Conservation (phyloP, 129 eudicot genomes). For the Flaveria robusta region DNA sequence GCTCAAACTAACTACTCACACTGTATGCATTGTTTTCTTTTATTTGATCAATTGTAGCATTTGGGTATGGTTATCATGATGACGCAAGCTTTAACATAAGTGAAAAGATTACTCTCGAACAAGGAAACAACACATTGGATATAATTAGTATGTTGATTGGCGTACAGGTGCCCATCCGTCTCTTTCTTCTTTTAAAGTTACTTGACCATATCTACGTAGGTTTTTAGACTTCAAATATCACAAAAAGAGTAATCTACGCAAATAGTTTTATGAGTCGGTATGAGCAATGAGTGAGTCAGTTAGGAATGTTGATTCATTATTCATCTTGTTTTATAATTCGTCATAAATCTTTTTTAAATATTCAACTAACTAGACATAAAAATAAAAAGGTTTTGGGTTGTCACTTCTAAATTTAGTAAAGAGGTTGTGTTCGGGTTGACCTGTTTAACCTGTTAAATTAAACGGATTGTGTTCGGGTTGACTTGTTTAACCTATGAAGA, state of each 20-base stretch:
- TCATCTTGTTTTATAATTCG: background rate
- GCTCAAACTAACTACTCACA: background rate
- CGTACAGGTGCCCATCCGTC: slow-evolving; percentile 56
- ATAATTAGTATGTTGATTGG: slow-evolving; percentile 77
- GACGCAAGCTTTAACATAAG: slow-evolving; percentile 63
- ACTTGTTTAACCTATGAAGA: background rate
- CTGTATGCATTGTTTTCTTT: background rate
- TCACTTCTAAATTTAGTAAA: background rate
- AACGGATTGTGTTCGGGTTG: background rate
- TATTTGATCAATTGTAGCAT: slow-evolving; percentile 43
- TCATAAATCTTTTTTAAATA: background rate
- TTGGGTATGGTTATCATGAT: slow-evolving; percentile 80
- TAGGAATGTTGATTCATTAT: background rate
- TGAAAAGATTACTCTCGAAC: slow-evolving; percentile 50
- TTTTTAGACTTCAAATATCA: background rate
- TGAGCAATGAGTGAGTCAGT: background rate
- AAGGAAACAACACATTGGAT: slow-evolving; percentile 69
- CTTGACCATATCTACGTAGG: background rate
- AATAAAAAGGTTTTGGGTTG: background rate
- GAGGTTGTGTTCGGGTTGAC: background rate
- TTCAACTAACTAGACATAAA: background rate
- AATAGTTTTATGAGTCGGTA: background rate
- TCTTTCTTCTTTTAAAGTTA: slow-evolving; percentile 3
- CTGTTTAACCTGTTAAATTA: background rate
- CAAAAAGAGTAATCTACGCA: background rate